Base-by-base conservation (phyloP, 768 basidiomycete genomes). In the Russula dissimulans region DNA sequence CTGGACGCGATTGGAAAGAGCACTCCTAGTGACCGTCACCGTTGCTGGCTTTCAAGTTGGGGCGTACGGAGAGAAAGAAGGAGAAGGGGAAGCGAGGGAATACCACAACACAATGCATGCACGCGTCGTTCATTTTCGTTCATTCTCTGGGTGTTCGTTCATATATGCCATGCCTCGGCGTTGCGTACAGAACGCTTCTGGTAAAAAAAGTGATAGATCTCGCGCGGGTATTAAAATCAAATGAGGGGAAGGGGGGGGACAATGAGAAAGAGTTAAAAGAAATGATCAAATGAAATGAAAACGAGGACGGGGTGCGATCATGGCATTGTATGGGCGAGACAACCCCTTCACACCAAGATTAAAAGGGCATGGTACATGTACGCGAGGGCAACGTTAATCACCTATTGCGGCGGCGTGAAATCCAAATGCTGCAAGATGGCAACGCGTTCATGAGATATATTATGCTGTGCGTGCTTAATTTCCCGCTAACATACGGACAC, bases 321-420 rank as follows among this genome's bases (percentile, higher is more conserved):
- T 26, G 22, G 22, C 22, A 26, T 11, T 15, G 26, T 22, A 26
- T 22, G 51, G 12, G 44, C 44, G 58, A 59, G 52, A 31, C 51
- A 26, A 31, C 26, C 45, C 10, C 5, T 55, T 60, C 59, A 60
- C 59, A 60, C 34, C n/a, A 22, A 34, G 22, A 54, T 54, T 36
- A 55, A 44, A 38, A 29, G 47, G 18, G 15, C 47, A 60, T 36
- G 47, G 48, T 12, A 12, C 2, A 26, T 26, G 22, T 41, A 9
- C 29, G 38, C 39, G 59, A 42, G 17, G 50, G 39, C 52, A 47
- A 10, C 34, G 59, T 43, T 56, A 55, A 56, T 60, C 59, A 56
- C 39, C 29, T 17, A 34, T 14, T 31, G 34, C 31, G 52, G n/a
- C 6, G 15, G 29, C 46, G 34, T 41, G 41, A 9, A 26, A 32